Evolutionary conservation across 306 rosid genomes (phyloP), one percentile per base, ranked within the genome.

Genomic region (Pachyrhizus erosus): DNA sequence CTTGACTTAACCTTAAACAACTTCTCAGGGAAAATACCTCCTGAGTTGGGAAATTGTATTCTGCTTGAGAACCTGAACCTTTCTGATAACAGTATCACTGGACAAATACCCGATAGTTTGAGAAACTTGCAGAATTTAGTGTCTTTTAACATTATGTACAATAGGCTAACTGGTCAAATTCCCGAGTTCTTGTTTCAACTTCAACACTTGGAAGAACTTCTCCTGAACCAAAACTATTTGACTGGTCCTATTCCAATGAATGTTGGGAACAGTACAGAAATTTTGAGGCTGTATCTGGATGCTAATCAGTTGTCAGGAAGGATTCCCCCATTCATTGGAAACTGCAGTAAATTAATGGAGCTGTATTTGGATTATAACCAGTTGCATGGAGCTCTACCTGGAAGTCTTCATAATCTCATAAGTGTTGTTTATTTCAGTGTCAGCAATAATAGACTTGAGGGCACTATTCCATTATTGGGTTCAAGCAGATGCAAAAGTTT

Each of bases 131-230:
- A 34, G 62, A 78, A 48, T 31, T 34, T 89, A 57, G 43, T 55
- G 23, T 26, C 17, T 69, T 49, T 49, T 0, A 46, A 29, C 4
- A 0, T 48, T 9, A 75, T 76, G 39, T 12, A 73, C 68, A 92
- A 90, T 83, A 31, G 67, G 27, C 65, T 90, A 9, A 71, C 40
- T 3, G 91, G 93, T 21, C 67, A 76, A 43, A 88, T 92, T 29
- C 93, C 93, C 1, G 73, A 82, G 3, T 85, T 85, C 31, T 68
- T 92, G 83, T 88, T 89, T 79, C 75, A 51, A 68, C 80, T 89
- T 40, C 82, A 82, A n/a, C 4, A 17, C 48, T 66, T 92, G 42
- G 76, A 85, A 78, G 2, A 51, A 26, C 18, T 89, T 13, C 70
- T 76, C 84, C 75, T 92, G 40, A 70, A 69, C 37, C 6, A 6